Conservation (phyloP, 106 monocot genomes). For the Apostasia ramifera region DNA sequence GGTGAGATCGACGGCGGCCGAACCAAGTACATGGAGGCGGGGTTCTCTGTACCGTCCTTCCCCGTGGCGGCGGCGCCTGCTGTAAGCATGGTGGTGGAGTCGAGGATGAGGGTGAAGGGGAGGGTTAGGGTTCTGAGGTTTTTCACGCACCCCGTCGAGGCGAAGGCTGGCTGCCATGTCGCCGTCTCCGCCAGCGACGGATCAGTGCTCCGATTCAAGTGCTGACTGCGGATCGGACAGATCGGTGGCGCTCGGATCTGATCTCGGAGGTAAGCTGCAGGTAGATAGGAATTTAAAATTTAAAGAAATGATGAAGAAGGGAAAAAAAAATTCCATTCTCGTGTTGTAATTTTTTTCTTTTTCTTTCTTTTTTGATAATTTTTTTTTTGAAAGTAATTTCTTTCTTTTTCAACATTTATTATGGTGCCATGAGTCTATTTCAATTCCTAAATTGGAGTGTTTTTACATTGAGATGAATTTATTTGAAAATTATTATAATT, state of each 20-base stretch:
- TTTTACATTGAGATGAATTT: too few species aligned
- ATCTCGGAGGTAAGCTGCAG: neutral
- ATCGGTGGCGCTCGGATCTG: neutral
- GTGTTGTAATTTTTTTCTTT: too few species aligned
- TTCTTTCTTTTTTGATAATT: too few species aligned
- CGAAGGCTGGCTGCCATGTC: slow-evolving; percentile 23
- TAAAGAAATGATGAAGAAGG: too few species aligned
- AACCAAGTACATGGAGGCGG: slow-evolving; percentile 52
- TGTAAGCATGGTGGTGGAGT: slow-evolving; percentile 37
- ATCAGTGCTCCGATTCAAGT: slow-evolving; percentile 38
- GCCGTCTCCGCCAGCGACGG: slow-evolving; percentile 32
- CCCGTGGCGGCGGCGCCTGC: slow-evolving; percentile 5
- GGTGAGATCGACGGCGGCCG: slow-evolving; percentile 35
- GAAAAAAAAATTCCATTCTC: too few species aligned
- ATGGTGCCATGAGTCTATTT: too few species aligned
- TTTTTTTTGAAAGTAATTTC: too few species aligned
- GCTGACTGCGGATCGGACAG: slow-evolving; percentile 14
- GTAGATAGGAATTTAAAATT: neutral
- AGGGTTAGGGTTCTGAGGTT: slow-evolving; percentile 43
- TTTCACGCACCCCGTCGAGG: slow-evolving; percentile 56
- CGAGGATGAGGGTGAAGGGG: slow-evolving; percentile 47
- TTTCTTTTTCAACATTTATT: too few species aligned
- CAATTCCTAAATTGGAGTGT: too few species aligned
- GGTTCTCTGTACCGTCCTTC: slow-evolving; percentile 35
- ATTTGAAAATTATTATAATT: too few species aligned